A percentile compares a stretch with the other conserved stretches of the same genome.
Evolutionary conservation across 768 basidiomycete genomes (phyloP).

Genomic region (Calocybe indica): DNA sequence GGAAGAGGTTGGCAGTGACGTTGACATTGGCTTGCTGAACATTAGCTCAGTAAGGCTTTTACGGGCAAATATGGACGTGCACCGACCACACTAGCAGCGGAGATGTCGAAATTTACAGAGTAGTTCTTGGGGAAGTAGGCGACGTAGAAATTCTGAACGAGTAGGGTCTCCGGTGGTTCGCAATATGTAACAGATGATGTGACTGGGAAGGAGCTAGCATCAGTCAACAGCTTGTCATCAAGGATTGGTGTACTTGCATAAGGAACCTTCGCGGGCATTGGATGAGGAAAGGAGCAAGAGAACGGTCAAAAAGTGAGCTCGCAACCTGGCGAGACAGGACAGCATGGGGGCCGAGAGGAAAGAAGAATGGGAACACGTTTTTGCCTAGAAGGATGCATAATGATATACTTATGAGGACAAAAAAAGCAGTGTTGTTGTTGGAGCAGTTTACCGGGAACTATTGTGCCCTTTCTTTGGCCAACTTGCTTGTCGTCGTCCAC

Average conservation of each 20-base stretch:
- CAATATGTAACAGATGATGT: slow-evolving; percentile 89
- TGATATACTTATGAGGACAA: slow-evolving; percentile 6
- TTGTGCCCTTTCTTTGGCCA: too few species aligned
- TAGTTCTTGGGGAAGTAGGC: slow-evolving; percentile 64
- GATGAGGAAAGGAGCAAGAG: slow-evolving; percentile 30
- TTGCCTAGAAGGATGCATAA: slow-evolving; percentile 3
- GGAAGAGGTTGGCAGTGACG: slow-evolving; percentile 74
- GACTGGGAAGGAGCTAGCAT: slow-evolving; percentile 35
- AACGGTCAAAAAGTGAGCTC: slow-evolving; percentile 42
- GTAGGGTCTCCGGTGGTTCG: slow-evolving; percentile 70
- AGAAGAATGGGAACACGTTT: slow-evolving; percentile 5
- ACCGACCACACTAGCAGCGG: slow-evolving; percentile 82
- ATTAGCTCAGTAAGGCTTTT: slow-evolving; percentile 8
- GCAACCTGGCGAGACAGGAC: slow-evolving; percentile 71
- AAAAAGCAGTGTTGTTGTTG: too few species aligned
- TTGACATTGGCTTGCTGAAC: slow-evolving; percentile 66
- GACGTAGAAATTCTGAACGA: slow-evolving; percentile 74
- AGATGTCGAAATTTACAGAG: slow-evolving; percentile 79
- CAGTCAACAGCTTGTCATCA: slow-evolving; percentile 6
- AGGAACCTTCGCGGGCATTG: slow-evolving; percentile 43
- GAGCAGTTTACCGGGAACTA: too few species aligned
- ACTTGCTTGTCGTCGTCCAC: too few species aligned
- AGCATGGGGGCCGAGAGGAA: slow-evolving; percentile 43
- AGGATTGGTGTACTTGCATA: slow-evolving; percentile 46
- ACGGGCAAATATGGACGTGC: slow-evolving; percentile 1